Base-by-base conservation (phyloP, 208 protist species). In the Wallacemonas sp. region DNA sequence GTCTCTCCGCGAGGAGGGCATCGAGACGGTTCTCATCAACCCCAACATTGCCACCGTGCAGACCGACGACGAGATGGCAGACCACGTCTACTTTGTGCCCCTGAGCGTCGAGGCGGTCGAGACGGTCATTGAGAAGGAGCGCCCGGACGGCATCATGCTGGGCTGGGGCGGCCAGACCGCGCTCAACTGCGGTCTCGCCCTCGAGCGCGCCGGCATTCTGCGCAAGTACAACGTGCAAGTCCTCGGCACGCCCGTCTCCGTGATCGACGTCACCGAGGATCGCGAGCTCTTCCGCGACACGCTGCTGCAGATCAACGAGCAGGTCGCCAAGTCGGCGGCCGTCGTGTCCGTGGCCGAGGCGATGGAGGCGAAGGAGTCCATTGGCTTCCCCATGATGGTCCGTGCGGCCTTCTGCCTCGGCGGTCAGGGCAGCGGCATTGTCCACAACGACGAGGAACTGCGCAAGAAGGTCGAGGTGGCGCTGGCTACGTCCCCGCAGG, bases 21-120 rank as follows among this genome's bases (percentile, higher is more conserved):
- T 99, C 25, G 69, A 98, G 65, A 99, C 97, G 52, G 88, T 99
- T 29, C 81, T 99, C 23, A 97, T 99, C 81, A 99, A 99, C 83
- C 98, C 98, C n/a, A 99, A 99, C 77, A 99, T 99, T 74, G 98
- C 98, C 22, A 99, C 98, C 8, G 96, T 99, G 39, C 98, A 99
- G 83, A 99, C 98, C 16, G 89, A 93, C 52, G 85, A 97, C 65
- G 98, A 97, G 72, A 93, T 99, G 70, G 98, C 98, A 10, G 98
- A 99, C 74, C 80, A 87, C 39, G 95, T 99, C 46, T 99, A 99
- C 77, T 99, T 99, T 77, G 80, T 98, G 18, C 98, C 98, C 10
- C 79, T 99, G 8, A 98, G 87, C 1, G 81, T 94, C 16, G 86
- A 97, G 32, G 90, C 88, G 45, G 97, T 99, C 28, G 86, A 96